Evolutionary conservation across 2,329 filamentous ascomycete species (phyloP), one percentile per base, ranked within the genome.

Genomic region (Catunica adiposa): DNA sequence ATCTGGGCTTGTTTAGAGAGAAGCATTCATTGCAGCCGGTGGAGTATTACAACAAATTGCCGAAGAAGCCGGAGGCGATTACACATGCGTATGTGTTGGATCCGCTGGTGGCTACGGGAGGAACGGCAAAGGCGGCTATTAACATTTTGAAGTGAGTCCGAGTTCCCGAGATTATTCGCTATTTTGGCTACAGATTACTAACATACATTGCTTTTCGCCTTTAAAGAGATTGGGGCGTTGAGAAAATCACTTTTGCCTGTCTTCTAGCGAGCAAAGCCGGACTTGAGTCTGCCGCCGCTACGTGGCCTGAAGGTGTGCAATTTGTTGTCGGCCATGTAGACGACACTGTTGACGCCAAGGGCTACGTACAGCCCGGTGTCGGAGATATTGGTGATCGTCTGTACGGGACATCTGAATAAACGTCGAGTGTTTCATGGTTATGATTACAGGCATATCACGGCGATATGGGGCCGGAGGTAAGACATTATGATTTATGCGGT

Each of bases 41-140:
- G 58, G 89, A 95, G 70, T 95, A 96, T 77, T 96, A 96, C 78
- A 96, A 96, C 75, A 95, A 95, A 69, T 82, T 96, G 20, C 89
- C 89, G 37, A 83, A 86, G 69, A 84, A 87, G 70, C 61, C 66
- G 40, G 64, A 64, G 48, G 71, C 70, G 60, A 56, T 54, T 46
- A 57, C 55, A 42, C 74, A 95, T 11, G 89, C 89, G 58, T 85
- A 96, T 65, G 73, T 96, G 55, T 78, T 95, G 51, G 90, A 97
- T 66, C 92, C 90, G 2, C 80, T 97, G 62, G 94, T 97, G 65
- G 92, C 90, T 1, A 97, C 92, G 0, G 90, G 90, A 38, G 88
- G 87, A 1, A 97, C 90, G 2, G 86, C 86, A 58, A 83, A 81
- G 29, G 90, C 90, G 0, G 90, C 90, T 3, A 94, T 97, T 64